These are phyloP conservation scores for Sarocladiaceae sp. DNA, from an alignment of 2,329 filamentous ascomycete genomes.

Conservation along the genomic window DNA sequence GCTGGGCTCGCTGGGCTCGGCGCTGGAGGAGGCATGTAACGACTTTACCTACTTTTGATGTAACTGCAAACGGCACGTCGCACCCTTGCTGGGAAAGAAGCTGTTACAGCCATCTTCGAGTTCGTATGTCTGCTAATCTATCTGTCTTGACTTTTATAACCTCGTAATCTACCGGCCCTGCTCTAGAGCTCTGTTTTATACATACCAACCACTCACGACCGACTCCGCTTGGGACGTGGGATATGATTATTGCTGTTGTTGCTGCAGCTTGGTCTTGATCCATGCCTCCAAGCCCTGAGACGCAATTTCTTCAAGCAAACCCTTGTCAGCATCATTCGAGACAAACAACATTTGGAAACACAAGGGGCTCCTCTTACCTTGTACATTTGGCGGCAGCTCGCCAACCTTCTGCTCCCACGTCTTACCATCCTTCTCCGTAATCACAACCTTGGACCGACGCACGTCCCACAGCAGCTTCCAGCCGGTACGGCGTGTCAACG, in stretches of 20 bases:
- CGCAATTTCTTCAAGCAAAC: background rate
- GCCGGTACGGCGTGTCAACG: slow-evolving; percentile 65
- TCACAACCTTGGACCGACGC: slow-evolving; percentile 58
- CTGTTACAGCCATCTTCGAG: no score
- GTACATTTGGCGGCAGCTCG: slow-evolving; percentile 77
- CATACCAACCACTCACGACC: no score
- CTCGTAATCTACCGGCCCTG: no score
- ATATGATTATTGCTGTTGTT: no score
- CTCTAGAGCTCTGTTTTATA: no score
- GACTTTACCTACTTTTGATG: no score
- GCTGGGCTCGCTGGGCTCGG: background rate
- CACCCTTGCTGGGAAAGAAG: no score
- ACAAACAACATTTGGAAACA: background rate
- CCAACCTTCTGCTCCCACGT: slow-evolving; percentile 77
- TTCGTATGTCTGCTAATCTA: no score
- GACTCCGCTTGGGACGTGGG: no score
- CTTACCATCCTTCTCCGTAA: slow-evolving; percentile 62
- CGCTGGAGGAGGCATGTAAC: slow-evolving; percentile 3
- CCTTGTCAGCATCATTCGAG: background rate
- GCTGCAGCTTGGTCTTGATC: slow-evolving; percentile 12
- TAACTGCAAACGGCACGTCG: no score
- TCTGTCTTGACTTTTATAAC: no score
- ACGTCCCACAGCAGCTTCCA: slow-evolving; percentile 85
- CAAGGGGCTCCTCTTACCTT: slow-evolving; percentile 35
- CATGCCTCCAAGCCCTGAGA: slow-evolving; percentile 11